These are phyloP conservation scores for Fusarium nematophilum DNA, from an alignment of 2,329 filamentous ascomycete species.

Conservation along the genomic window DNA sequence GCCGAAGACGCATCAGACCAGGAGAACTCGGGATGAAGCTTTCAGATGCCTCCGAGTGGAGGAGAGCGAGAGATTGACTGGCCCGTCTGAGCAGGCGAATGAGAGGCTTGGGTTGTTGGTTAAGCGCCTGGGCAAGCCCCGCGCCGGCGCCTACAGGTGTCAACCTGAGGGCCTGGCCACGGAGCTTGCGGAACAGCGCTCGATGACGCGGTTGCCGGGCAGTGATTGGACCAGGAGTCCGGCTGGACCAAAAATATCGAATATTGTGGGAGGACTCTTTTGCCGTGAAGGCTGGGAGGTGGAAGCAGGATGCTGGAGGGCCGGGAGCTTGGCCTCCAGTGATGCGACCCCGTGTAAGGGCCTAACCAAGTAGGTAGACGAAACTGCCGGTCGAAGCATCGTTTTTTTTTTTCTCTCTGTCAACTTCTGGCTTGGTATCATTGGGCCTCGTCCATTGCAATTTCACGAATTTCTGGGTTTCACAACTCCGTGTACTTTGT, in stretches of 20 bases:
- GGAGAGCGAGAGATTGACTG: conserved; percentile 23
- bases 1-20: conserved; percentile 1
- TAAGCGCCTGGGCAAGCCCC: conserved; percentile 31
- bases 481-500: too few relatives aligned
- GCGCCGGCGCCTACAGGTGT: conserved; percentile 32
- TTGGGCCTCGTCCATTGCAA: too few relatives aligned
- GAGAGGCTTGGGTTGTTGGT: conserved; percentile 1
- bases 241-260: too few relatives aligned
- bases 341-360: conserved; percentile 15
- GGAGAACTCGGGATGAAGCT: neutral
- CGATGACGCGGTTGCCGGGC: conserved; percentile 12
- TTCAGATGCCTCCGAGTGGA: conserved; percentile 20
- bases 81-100: conserved; percentile 23
- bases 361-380: too few relatives aligned
- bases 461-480: too few relatives aligned
- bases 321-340: conserved; percentile 25
- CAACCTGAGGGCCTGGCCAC: conserved; percentile 10
- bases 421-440: too few relatives aligned
- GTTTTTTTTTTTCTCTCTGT: neutral
- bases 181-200: conserved; percentile 6
- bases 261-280: neutral
- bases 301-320: conserved; percentile 4
- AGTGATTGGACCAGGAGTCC: conserved; percentile 23
- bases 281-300: too few relatives aligned
- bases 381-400: neutral